phyloP scores from a whole-genome alignment of 331 rosid species.

The Acacia concinna region DNA sequence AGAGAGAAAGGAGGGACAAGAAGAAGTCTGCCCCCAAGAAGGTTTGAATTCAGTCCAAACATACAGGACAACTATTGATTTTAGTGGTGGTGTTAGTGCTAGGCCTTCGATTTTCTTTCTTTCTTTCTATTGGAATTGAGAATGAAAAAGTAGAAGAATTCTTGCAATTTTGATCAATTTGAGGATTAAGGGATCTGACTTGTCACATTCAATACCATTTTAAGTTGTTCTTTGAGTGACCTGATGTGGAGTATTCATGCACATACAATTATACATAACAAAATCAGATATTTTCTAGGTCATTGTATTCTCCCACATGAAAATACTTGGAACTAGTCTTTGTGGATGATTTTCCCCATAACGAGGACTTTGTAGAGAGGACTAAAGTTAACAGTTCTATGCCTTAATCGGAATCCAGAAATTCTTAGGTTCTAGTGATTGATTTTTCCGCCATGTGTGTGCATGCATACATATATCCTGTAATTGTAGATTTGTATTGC shows the following conservation, averaged over 20 bases:
- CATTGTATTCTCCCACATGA: neutral
- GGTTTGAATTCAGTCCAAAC: conserved; percentile 26
- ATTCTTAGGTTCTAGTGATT: neutral
- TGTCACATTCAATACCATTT: neutral
- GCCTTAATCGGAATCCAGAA: neutral
- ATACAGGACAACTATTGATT: neutral
- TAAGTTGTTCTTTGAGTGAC: conserved; percentile 25
- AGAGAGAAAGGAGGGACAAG: conserved; percentile 96
- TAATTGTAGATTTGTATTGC: too few species aligned
- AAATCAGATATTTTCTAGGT: neutral
- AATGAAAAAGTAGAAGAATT: conserved; percentile 10
- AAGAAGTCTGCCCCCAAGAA: conserved; percentile 70
- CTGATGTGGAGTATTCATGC: conserved; percentile 3
- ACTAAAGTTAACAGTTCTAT: neutral
- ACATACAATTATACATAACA: neutral
- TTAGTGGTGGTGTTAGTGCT: neutral
- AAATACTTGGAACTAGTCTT: neutral
- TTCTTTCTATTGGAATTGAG: neutral
- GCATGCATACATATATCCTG: neutral
- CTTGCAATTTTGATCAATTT: conserved; percentile 28
- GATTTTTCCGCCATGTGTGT: neutral
- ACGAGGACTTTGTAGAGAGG: neutral
- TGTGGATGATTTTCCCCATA: neutral
- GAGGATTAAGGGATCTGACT: conserved; percentile 16
- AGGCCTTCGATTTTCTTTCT: neutral